Evolutionary conservation across 2,329 filamentous ascomycete species (phyloP).

Genomic region (Fusarium sp.): DNA sequence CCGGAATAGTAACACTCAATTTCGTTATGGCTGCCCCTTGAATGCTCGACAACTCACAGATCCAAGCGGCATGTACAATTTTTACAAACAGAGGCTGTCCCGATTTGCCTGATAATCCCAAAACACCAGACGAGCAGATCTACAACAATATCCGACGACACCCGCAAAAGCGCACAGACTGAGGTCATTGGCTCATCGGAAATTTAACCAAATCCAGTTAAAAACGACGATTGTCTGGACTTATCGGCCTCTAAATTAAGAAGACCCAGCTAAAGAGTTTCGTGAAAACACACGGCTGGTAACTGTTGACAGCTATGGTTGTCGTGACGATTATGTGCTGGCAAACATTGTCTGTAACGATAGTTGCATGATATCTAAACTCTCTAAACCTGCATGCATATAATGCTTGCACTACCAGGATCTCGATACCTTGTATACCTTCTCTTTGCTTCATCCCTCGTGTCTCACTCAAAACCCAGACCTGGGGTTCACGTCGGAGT

Average conservation of each 20-base stretch:
- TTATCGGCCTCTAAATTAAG: conserved; percentile 25
- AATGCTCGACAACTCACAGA: neutral
- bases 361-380: conserved; percentile 24
- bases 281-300: conserved; percentile 16
- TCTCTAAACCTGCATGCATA: conserved; percentile 27
- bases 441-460: conserved; percentile 28
- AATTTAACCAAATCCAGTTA: conserved; percentile 39
- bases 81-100: conserved; percentile 12
- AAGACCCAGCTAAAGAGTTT: conserved; percentile 7
- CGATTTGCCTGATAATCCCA: conserved; percentile 10
- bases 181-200: conserved; percentile 41
- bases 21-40: neutral
- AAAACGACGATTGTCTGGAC: conserved; percentile 28
- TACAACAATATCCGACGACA: conserved; percentile 41
- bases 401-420: conserved; percentile 14
- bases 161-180: conserved; percentile 43
- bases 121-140: conserved; percentile 36
- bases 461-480: conserved; percentile 32
- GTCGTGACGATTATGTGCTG: conserved; percentile 44
- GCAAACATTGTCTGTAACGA: conserved; percentile 19
- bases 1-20: conserved; percentile 20
- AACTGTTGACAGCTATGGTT: conserved; percentile 32
- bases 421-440: conserved; percentile 7
- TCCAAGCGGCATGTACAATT: conserved; percentile 1
- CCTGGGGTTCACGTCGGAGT: conserved; percentile 26